Evolutionary conservation across 2,329 filamentous ascomycete species (phyloP).

Genomic region (Pseudocercospora fuligena): DNA sequence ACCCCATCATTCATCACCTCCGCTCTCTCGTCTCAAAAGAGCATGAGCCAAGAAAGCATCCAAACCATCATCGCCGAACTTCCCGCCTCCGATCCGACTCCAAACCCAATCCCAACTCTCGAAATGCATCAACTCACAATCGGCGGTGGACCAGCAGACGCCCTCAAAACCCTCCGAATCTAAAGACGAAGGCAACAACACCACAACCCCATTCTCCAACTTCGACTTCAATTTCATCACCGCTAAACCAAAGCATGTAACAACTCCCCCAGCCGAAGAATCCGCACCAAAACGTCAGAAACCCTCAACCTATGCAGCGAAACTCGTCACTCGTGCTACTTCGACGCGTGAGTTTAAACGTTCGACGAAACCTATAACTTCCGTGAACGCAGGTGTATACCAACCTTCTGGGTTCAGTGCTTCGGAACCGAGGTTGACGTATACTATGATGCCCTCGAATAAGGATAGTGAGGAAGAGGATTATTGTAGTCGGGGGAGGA

Average conservation of each 20-base stretch:
- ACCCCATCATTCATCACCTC: conserved; percentile 1
- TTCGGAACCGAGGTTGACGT: not conserved
- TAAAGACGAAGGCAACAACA: not conserved
- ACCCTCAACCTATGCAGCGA: not conserved
- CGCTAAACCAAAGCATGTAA: too few species aligned
- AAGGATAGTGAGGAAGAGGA: not conserved
- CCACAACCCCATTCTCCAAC: not conserved
- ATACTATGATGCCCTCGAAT: not conserved
- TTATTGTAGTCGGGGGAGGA: not conserved
- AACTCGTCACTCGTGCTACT: not conserved
- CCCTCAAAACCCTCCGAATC: not conserved
- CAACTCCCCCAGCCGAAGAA: not conserved
- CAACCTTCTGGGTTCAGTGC: not conserved
- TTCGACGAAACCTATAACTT: not conserved
- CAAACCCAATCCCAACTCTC: conserved; percentile 19
- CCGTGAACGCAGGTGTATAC: not conserved
- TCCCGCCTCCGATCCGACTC: not conserved
- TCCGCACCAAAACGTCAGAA: not conserved
- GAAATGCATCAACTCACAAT: conserved; percentile 25
- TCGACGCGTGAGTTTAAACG: not conserved
- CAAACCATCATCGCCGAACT: conserved; percentile 2
- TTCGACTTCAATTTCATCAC: conserved; percentile 6
- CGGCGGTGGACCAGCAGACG: not conserved
- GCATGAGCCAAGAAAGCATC: not conserved
- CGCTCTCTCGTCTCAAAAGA: not conserved